Evolutionary conservation across 441 rosid genomes (phyloP), one percentile per base, ranked within the genome.

Genomic region (Viola pubescens): DNA sequence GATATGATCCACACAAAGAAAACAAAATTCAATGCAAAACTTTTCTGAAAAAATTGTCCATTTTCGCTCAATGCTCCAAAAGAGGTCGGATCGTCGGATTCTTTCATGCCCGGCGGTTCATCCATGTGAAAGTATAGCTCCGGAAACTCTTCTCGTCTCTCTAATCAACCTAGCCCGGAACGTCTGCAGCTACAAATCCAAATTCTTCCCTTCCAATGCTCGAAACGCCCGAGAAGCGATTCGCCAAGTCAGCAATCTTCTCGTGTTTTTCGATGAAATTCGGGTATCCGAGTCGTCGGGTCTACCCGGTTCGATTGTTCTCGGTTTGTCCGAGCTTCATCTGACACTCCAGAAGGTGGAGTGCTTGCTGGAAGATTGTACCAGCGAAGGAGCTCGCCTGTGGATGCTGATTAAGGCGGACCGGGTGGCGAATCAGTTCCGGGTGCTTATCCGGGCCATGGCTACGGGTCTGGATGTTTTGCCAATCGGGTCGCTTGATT

Each of bases 271-370:
- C 2, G 74, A 84, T 52, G 96, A 91, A 37, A 37, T 85, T 48
- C 73, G 68, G 16, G 63, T 39, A 46, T 4, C n/a, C 49, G 49
- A 12, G 49, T 46, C 57, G 47, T 56, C 58, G 56, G 69, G 41
- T 59, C 61, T 72, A 6, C 72, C 73, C 3, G 75, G 63, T 6
- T 59, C 79, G 14, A 63, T 71, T 3, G 59, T 75, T 49, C 56
- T 82, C 48, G 57, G 84, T 65, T 75, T 91, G 3, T 83, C 90
- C 4, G 96, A 88, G 88, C 82, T 91, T 51, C 89, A 88, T 52
- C 59, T 83, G 64, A 60, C 79, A 40, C 66, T 86, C 58, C 92
- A 83, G 79, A 84, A 80, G 75, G 58, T 88, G 34, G 75, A 52
- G 26, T 79, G 57, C 69, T 75, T 86, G 56, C 49, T 88, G 37